A percentile compares a stretch with the other conserved stretches of the same genome.
phyloP scores from a whole-genome alignment of 2,329 filamentous ascomycete genomes.

The Colletotrichum eremochloae region DNA sequence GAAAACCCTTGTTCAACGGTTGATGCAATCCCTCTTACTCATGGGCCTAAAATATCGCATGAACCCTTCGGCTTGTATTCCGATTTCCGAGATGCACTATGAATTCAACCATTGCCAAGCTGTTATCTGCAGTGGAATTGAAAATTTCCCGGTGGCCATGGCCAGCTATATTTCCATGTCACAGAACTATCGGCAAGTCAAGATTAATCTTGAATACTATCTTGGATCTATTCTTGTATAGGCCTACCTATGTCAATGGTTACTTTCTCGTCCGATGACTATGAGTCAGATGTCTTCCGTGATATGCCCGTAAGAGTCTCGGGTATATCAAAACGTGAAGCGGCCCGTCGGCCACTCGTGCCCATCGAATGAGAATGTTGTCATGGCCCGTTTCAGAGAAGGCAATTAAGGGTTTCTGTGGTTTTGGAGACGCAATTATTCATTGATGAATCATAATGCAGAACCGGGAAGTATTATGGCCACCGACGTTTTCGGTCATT shows the following conservation, averaged over 20 bases:
- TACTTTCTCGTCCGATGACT: not conserved
- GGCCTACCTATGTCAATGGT: no score
- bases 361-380: not conserved
- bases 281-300: not conserved
- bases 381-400: not conserved
- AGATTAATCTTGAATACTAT: not conserved
- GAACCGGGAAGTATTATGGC: not conserved
- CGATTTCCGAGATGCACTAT: no score
- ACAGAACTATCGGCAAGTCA: not conserved
- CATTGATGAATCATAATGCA: not conserved
- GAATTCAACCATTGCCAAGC: not conserved
- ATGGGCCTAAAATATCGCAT: conserved; percentile 13
- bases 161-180: no score
- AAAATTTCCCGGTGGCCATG: not conserved
- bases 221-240: not conserved
- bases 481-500: not conserved
- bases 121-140: not conserved
- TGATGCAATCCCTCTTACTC: conserved; percentile 30
- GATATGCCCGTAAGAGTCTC: not conserved
- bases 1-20: conserved; percentile 23
- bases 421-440: not conserved
- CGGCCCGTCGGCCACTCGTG: not conserved
- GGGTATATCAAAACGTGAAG: not conserved
- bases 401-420: no score
- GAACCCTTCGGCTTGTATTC: not conserved